Conservation (phyloP, 768 basidiomycete genomes). For the Boletellus sp. region DNA sequence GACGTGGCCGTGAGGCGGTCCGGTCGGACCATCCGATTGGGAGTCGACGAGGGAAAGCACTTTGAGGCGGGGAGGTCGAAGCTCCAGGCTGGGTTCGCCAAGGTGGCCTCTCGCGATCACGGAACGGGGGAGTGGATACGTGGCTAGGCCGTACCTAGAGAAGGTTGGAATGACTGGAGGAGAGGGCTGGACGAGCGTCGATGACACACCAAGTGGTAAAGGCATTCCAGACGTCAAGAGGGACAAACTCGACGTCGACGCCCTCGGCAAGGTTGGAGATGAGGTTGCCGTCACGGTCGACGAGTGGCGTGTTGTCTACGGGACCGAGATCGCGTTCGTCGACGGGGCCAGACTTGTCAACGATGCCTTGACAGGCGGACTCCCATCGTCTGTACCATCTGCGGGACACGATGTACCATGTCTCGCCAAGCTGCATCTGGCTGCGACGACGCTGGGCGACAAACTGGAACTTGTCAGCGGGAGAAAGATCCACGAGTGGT, state of each 20-base stretch:
- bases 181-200: neutral
- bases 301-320: conserved; percentile 68
- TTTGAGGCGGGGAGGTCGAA: conserved; percentile 64
- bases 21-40: conserved; percentile 25
- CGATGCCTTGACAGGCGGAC: conserved; percentile 63
- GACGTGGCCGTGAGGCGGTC: conserved; percentile 34
- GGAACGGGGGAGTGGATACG: conserved; percentile 55
- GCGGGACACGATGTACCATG: conserved; percentile 73
- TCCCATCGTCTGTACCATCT: conserved; percentile 76
- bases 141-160: conserved; percentile 67
- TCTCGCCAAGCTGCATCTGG: conserved; percentile 61
- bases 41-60: conserved; percentile 44
- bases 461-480: conserved; percentile 45
- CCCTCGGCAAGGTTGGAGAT: conserved; percentile 51
- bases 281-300: conserved; percentile 50
- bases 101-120: conserved; percentile 59
- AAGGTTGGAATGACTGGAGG: neutral
- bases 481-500: conserved; percentile 29
- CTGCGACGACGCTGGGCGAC: conserved; percentile 45
- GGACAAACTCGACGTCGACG: conserved; percentile 72
- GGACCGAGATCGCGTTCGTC: conserved; percentile 64
- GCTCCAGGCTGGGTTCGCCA: conserved; percentile 58
- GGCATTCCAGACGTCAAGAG: conserved; percentile 64
- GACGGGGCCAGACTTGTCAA: conserved; percentile 64
- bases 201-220: conserved; percentile 55